Conservation (phyloP, 2,329 filamentous ascomycete genomes). For the Botryosphaeria agaves region DNA sequence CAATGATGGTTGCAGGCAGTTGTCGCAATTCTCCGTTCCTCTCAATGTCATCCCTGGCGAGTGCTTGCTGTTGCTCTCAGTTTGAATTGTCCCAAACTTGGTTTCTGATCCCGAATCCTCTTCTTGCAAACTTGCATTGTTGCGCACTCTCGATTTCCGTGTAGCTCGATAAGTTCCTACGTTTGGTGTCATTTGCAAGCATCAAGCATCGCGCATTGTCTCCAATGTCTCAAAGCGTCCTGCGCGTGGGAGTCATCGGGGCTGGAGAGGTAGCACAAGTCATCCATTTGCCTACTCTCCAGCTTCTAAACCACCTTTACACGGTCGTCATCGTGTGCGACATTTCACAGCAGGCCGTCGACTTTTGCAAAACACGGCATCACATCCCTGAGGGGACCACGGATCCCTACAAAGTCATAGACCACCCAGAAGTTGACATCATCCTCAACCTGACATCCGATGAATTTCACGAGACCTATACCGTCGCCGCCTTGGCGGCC, state of each 20-base stretch:
- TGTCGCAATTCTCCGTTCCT: too few species aligned
- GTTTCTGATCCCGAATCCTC: too few species aligned
- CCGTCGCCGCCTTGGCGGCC: conserved; percentile 32
- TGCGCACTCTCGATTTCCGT: too few species aligned
- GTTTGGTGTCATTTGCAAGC: too few species aligned
- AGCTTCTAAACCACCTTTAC: conserved; percentile 26
- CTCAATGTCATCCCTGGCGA: too few species aligned
- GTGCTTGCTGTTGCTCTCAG: too few species aligned
- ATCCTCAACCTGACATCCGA: conserved; percentile 37
- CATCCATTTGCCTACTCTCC: conserved; percentile 34
- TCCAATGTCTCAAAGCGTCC: too few species aligned
- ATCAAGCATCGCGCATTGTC: too few species aligned
- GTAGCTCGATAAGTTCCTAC: too few species aligned
- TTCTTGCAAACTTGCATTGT: too few species aligned
- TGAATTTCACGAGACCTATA: conserved; percentile 36
- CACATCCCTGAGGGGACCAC: conserved; percentile 16
- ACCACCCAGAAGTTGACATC: conserved; percentile 29
- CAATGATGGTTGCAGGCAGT: too few species aligned
- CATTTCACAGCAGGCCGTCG: conserved; percentile 24
- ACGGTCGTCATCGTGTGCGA: conserved; percentile 33
- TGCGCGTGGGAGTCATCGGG: conserved; percentile 27
- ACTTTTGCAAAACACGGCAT: conserved; percentile 22
- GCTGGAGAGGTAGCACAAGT: conserved; percentile 34
- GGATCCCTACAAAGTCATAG: conserved; percentile 24
- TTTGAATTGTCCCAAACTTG: too few species aligned